Evolutionary conservation across 805 yeast species (phyloP).

Genomic region (Teunomyces lycoperdinae): DNA sequence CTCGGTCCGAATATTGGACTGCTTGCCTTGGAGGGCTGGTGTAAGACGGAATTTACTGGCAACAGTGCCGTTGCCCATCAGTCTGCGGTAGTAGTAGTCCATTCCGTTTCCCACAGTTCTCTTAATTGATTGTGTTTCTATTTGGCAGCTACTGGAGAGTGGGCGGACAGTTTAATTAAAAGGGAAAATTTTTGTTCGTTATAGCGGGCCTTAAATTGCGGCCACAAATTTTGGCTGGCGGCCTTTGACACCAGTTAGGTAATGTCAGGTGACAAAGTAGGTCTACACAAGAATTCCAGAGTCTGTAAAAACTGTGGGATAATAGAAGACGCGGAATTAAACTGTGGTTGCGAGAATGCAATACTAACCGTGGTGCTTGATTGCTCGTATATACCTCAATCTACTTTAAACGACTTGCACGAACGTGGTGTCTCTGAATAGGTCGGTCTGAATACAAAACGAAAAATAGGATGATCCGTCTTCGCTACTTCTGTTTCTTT

Average conservation of each 20-base stretch:
- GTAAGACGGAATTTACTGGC: constrained; percentile 33
- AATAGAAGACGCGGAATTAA: too few species aligned
- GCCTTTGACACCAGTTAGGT: constrained; percentile 11
- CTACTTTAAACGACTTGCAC: too few species aligned
- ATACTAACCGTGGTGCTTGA: too few species aligned
- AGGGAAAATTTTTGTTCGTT: constrained; percentile 1
- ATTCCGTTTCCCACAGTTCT: constrained; percentile 11
- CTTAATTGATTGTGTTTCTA: not conserved
- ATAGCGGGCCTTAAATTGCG: constrained; percentile 10
- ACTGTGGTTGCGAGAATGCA: too few species aligned
- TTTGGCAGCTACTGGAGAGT: not conserved
- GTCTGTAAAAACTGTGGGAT: not conserved
- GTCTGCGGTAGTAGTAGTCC: constrained; percentile 37
- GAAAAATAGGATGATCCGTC: not conserved
- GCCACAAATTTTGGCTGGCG: constrained; percentile 6
- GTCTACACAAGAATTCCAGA: not conserved
- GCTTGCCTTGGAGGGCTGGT: constrained; percentile 15
- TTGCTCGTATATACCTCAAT: too few species aligned
- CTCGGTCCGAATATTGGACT: constrained; percentile 13
- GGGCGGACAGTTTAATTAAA: not conserved
- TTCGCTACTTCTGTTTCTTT: not conserved
- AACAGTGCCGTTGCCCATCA: constrained; percentile 39
- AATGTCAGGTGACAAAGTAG: constrained; percentile 10
- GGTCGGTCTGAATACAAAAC: not conserved
- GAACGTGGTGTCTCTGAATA: too few species aligned